Evolutionary conservation across 768 basidiomycete species (phyloP).

Genomic region (Trametes coccinea): DNA sequence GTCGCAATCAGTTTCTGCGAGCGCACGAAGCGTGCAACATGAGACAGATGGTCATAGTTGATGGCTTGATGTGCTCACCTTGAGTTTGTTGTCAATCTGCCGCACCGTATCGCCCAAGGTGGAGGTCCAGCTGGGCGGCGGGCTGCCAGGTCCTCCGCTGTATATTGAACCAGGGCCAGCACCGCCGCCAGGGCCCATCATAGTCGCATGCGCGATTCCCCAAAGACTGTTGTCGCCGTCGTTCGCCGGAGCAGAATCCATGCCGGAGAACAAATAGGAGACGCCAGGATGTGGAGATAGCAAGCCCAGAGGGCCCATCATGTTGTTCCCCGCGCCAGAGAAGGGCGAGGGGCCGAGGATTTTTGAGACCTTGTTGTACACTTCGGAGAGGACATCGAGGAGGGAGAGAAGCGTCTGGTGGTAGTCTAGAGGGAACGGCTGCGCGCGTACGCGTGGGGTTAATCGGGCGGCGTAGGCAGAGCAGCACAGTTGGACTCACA

Average conservation of each 20-base stretch:
- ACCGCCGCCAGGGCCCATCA: slow-evolving; percentile 32
- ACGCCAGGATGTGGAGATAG: slow-evolving; percentile 82
- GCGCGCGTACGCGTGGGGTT: background rate
- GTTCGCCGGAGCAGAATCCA: slow-evolving; percentile 41
- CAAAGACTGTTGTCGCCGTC: slow-evolving; percentile 60
- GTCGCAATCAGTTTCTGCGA: slow-evolving; percentile 78
- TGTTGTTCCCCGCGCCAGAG: slow-evolving; percentile 66
- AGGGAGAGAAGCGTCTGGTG: slow-evolving; percentile 86
- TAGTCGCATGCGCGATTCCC: slow-evolving; percentile 54
- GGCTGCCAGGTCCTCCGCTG: slow-evolving; percentile 43
- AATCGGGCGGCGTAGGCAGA: slow-evolving; percentile 4
- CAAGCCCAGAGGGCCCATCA: slow-evolving; percentile 72
- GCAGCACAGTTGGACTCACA: slow-evolving; percentile 43
- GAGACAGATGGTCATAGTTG: slow-evolving; percentile 3
- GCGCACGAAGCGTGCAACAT: slow-evolving; percentile 6
- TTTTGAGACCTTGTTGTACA: slow-evolving; percentile 84
- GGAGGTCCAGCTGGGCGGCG: slow-evolving; percentile 63
- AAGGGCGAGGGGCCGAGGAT: slow-evolving; percentile 84
- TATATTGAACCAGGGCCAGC: slow-evolving; percentile 25
- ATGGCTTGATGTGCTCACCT: slow-evolving; percentile 48
- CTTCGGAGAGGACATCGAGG: slow-evolving; percentile 85
- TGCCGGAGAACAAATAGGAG: slow-evolving; percentile 67
- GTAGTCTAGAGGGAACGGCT: slow-evolving; percentile 92
- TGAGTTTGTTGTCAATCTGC: slow-evolving; percentile 84
- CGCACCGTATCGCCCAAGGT: slow-evolving; percentile 69